phyloP scores from a whole-genome alignment of 2,329 filamentous ascomycete species.

The Ilyonectria destructans region DNA sequence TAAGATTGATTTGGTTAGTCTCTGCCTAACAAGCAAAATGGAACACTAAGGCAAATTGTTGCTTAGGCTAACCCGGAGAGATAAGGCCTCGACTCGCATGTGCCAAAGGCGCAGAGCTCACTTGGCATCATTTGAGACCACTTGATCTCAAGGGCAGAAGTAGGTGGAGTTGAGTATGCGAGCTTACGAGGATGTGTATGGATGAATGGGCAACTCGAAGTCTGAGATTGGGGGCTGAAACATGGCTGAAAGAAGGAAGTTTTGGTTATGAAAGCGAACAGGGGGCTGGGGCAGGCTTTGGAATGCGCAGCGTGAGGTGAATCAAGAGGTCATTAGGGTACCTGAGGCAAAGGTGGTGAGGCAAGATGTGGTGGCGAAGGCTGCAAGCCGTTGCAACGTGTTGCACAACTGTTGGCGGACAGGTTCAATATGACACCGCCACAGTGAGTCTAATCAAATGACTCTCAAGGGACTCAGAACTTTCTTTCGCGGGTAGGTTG shows the following conservation, averaged over 20 bases:
- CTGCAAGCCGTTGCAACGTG: conserved; percentile 29
- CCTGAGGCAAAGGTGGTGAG: conserved; percentile 24
- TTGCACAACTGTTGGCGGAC: conserved; percentile 34
- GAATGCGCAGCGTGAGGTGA: neutral
- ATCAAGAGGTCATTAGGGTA: conserved; percentile 33
- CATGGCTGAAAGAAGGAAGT: conserved; percentile 27
- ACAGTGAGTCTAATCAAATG: conserved; percentile 20
- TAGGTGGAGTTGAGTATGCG: neutral
- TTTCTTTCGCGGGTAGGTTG: neutral
- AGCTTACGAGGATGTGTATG: neutral
- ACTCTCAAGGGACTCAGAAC: conserved; percentile 11
- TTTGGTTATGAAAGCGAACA: conserved; percentile 11
- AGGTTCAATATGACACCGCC: conserved; percentile 27
- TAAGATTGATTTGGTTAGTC: conserved; percentile 47
- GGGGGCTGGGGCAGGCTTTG: conserved; percentile 1
- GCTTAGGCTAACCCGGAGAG: conserved; percentile 5
- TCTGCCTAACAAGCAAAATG: conserved; percentile 12
- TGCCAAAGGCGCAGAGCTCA: neutral
- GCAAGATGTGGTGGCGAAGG: conserved; percentile 22
- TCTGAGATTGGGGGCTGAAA: conserved; percentile 26
- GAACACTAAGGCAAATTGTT: conserved; percentile 9
- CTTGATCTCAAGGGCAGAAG: conserved; percentile 15
- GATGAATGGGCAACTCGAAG: conserved; percentile 5
- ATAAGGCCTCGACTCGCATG: neutral
- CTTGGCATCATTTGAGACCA: conserved; percentile 21